These are phyloP conservation scores for Tritrichomonas foetus DNA, from an alignment of 208 protist genomes.

Conservation along the genomic window DNA sequence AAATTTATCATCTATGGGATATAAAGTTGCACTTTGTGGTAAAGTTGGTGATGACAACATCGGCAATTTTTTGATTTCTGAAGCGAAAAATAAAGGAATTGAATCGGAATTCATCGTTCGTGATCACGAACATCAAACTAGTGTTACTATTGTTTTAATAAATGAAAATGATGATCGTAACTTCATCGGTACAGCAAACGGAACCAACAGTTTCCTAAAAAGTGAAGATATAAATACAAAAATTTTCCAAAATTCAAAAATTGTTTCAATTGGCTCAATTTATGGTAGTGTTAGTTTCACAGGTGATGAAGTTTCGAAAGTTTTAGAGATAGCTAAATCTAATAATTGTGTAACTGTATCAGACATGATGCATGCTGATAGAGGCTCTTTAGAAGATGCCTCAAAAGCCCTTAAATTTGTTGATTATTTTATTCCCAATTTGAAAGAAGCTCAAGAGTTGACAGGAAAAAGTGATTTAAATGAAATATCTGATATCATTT, in stretches of 20 bases:
- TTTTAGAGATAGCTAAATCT: not conserved
- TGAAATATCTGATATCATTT: not conserved
- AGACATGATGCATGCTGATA: conserved; percentile 6
- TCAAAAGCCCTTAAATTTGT: not conserved
- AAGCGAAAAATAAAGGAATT: not conserved
- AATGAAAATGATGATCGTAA: not conserved
- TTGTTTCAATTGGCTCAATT: not conserved
- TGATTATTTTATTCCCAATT: not conserved
- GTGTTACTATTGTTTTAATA: not conserved
- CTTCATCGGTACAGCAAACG: not conserved
- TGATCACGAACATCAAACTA: not conserved
- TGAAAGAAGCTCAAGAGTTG: not conserved
- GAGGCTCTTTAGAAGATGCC: not conserved
- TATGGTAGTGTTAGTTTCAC: not conserved
- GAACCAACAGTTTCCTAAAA: not conserved
- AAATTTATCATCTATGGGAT: not conserved
- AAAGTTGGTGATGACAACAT: conserved; percentile 2
- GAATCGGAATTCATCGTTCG: not conserved
- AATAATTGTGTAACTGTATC: not conserved
- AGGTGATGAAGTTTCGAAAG: not conserved
- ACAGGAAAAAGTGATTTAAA: not conserved
- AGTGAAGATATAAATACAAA: not conserved
- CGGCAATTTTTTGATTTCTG: not conserved
- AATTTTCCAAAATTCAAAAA: not conserved
- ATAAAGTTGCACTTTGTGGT: not conserved